Evolutionary conservation across 2,329 filamentous ascomycete genomes (phyloP).

Genomic region (Knoxdaviesia proteae): DNA sequence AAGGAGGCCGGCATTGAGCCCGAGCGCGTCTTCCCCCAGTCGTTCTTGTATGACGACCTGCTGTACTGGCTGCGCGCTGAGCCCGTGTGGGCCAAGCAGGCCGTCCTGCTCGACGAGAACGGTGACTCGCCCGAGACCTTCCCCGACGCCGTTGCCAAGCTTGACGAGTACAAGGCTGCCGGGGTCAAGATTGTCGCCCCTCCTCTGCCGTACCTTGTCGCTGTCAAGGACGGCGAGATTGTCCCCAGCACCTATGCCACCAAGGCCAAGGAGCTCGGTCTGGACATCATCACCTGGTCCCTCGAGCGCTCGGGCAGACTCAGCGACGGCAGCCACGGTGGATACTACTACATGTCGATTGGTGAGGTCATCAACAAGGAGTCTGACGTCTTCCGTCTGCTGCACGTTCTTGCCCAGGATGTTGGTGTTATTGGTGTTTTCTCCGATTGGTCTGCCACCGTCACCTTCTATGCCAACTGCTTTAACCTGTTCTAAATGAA

Average conservation of each 20-base stretch:
- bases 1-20: slow-evolving; percentile 28
- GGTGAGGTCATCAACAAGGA: slow-evolving; percentile 35
- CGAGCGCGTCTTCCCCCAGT: slow-evolving; percentile 38
- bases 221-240: slow-evolving; percentile 28
- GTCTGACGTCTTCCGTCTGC: slow-evolving; percentile 43
- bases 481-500: slow-evolving; percentile 19
- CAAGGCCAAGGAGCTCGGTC: slow-evolving; percentile 35
- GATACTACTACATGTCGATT: slow-evolving; percentile 36
- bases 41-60: slow-evolving; percentile 42
- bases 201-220: slow-evolving; percentile 39
- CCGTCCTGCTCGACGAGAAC: slow-evolving; percentile 42
- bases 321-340: slow-evolving; percentile 22
- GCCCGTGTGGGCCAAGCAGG: slow-evolving; percentile 38
- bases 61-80: slow-evolving; percentile 45
- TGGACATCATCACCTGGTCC: slow-evolving; percentile 48
- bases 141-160: slow-evolving; percentile 29
- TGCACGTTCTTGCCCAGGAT: slow-evolving; percentile 41
- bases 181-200: slow-evolving; percentile 44
- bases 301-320: slow-evolving; percentile 45
- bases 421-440: slow-evolving; percentile 43
- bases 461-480: slow-evolving; percentile 54
- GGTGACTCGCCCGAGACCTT: slow-evolving; percentile 32
- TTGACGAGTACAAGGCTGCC: slow-evolving; percentile 30
- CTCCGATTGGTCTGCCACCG: slow-evolving; percentile 47
- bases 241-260: slow-evolving; percentile 42